These are phyloP conservation scores for Apium graveolens DNA, from an alignment of 129 eudicot genomes.

Conservation along the genomic window DNA sequence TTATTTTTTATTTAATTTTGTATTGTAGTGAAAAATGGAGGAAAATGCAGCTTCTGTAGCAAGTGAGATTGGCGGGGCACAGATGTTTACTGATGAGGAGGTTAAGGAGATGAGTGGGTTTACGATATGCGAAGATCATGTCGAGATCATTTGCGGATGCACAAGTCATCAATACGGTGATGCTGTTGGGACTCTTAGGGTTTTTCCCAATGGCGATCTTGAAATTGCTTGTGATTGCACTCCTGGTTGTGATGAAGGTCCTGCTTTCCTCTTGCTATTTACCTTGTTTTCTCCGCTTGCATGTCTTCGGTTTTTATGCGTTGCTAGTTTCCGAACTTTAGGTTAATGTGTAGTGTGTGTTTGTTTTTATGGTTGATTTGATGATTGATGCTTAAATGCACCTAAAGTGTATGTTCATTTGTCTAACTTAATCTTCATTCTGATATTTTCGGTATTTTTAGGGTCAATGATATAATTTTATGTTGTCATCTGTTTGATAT, in stretches of 20 bases:
- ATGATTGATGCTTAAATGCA: neutral
- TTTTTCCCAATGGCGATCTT: conserved; percentile 53
- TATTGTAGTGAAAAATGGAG: neutral
- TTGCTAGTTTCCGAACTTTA: conserved; percentile 7
- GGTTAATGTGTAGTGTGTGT: neutral
- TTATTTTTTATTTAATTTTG: neutral
- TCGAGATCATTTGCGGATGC: conserved; percentile 74
- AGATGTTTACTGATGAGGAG: conserved; percentile 60
- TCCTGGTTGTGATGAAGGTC: conserved; percentile 70
- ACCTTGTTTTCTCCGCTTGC: conserved; percentile 12
- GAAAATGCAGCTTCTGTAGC: neutral
- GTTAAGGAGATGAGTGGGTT: conserved; percentile 61
- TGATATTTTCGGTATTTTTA: neutral
- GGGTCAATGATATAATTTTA: neutral
- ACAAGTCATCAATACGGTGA: conserved; percentile 75
- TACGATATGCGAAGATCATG: conserved; percentile 36
- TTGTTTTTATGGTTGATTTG: neutral
- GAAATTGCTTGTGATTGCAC: conserved; percentile 65
- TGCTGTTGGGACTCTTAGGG: conserved; percentile 78
- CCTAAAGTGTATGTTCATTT: conserved; percentile 40
- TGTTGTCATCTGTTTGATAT: neutral
- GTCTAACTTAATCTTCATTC: conserved; percentile 15
- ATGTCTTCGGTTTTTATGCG: conserved; percentile 8
- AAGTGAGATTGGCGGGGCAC: neutral
- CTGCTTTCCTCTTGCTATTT: neutral